A percentile compares a stretch with the other conserved stretches of the same genome.
phyloP scores from a whole-genome alignment of 2,329 filamentous ascomycete species.

The Trichoderma sp. region DNA sequence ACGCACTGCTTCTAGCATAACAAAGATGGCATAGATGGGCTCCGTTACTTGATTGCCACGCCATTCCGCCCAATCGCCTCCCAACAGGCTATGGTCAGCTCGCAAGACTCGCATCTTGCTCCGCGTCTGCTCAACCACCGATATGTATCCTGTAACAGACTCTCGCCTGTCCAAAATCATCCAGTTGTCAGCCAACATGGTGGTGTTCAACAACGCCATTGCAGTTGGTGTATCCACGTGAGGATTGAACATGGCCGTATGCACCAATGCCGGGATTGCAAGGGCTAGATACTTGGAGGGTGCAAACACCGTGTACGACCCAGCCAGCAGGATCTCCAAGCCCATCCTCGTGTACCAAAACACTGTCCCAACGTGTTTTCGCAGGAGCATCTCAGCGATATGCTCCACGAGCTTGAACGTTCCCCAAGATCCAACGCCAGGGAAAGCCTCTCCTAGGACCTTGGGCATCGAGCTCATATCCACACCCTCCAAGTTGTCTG shows the following conservation, averaged over 20 bases:
- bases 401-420: slow-evolving; percentile 59
- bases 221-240: slow-evolving; percentile 67
- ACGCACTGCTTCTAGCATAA: slow-evolving; percentile 89
- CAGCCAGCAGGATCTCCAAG: slow-evolving; percentile 67
- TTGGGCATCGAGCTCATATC: slow-evolving; percentile 57
- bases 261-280: slow-evolving; percentile 70
- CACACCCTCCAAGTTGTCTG: slow-evolving; percentile 63
- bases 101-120: slow-evolving; percentile 78
- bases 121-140: slow-evolving; percentile 75
- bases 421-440: slow-evolving; percentile 66
- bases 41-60: slow-evolving; percentile 64
- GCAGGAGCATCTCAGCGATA: slow-evolving; percentile 42
- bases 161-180: slow-evolving; percentile 78
- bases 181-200: slow-evolving; percentile 67
- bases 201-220: slow-evolving; percentile 64
- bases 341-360: slow-evolving; percentile 70
- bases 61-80: slow-evolving; percentile 79
- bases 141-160: slow-evolving; percentile 88
- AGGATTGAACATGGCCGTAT: slow-evolving; percentile 71
- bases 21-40: slow-evolving; percentile 94
- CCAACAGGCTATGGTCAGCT: slow-evolving; percentile 91
- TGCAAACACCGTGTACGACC: slow-evolving; percentile 63
- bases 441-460: slow-evolving; percentile 62
- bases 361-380: slow-evolving; percentile 59
- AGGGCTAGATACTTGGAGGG: slow-evolving; percentile 69